These are phyloP conservation scores for Ambispora gerdemannii DNA, from an alignment of 192 early-diverging fungal genomes.

Conservation along the genomic window DNA sequence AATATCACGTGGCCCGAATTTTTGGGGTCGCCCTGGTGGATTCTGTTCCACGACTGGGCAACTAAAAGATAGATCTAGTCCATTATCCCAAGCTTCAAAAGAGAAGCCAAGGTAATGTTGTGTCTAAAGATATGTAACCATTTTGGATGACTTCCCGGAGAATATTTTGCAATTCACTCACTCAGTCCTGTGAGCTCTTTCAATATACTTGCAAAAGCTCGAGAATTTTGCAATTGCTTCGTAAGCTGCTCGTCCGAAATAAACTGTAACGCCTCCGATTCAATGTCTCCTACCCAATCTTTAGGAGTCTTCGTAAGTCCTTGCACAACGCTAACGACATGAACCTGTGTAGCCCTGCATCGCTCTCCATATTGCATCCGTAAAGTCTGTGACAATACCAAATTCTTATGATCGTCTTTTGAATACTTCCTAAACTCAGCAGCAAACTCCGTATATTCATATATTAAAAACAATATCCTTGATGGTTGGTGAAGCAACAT, in stretches of 20 bases:
- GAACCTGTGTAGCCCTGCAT: neutral
- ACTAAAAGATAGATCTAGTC: slow-evolving; percentile 7
- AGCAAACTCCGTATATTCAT: slow-evolving; percentile 1
- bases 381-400: slow-evolving; percentile 16
- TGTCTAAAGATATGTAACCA: neutral
- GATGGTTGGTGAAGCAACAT: slow-evolving; percentile 5
- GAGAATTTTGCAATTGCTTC: slow-evolving; percentile 9
- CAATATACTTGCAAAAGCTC: slow-evolving; percentile 15
- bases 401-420: neutral
- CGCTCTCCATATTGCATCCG: slow-evolving; percentile 12
- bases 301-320: slow-evolving; percentile 9
- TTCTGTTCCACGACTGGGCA: slow-evolving; percentile 10
- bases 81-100: slow-evolving; percentile 4
- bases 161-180: slow-evolving; percentile 11
- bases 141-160: slow-evolving; percentile 8
- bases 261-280: neutral
- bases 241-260: slow-evolving; percentile 11
- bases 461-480: slow-evolving; percentile 9
- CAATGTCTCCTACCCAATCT: slow-evolving; percentile 17
- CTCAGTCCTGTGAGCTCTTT: neutral
- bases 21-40: no score
- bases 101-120: neutral
- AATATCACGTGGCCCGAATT: no score
- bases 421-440: slow-evolving; percentile 10
- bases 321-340: slow-evolving; percentile 1